Conservation (phyloP, 1,284 basidiomycete species). For the Ganoderma leucocontextum region DNA sequence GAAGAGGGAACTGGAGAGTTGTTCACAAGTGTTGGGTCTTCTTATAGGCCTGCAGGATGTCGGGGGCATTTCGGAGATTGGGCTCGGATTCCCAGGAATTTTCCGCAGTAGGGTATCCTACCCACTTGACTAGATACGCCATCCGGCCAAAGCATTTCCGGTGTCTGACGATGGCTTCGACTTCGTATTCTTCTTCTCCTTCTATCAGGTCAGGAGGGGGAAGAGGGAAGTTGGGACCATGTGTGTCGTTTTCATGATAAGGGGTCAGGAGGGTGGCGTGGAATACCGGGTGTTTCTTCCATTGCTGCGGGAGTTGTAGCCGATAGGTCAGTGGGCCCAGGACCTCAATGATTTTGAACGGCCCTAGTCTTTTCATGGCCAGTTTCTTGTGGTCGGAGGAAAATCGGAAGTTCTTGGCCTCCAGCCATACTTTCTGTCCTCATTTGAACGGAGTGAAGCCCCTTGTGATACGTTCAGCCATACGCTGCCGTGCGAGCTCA, state of each 20-base stretch:
- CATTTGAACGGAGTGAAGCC: conserved; percentile 6
- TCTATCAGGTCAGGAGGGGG: conserved; percentile 23
- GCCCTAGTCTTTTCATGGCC: conserved; percentile 3
- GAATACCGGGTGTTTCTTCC: conserved; percentile 22
- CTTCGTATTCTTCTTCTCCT: conserved; percentile 27
- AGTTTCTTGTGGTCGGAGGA: neutral
- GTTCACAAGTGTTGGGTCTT: neutral
- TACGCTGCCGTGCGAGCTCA: conserved; percentile 1
- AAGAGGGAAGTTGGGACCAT: conserved; percentile 17
- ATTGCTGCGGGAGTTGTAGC: neutral
- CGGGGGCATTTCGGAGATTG: neutral
- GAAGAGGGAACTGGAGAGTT: neutral
- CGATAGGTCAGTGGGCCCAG: neutral
- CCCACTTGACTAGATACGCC: conserved; percentile 26
- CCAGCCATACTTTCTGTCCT: conserved; percentile 15
- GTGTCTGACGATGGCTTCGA: conserved; percentile 26
- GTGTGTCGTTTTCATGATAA: conserved; percentile 23
- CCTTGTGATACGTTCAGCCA: conserved; percentile 3
- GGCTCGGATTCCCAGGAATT: conserved; percentile 5
- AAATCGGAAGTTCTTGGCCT: conserved; percentile 10
- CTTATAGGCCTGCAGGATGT: neutral
- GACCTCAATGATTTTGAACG: conserved; percentile 1
- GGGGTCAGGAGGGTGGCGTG: conserved; percentile 18
- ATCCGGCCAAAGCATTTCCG: neutral
- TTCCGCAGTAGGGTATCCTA: conserved; percentile 12